These are phyloP conservation scores for Macrophomina phaseolina DNA, from an alignment of 2,329 filamentous ascomycete genomes.

Conservation along the genomic window DNA sequence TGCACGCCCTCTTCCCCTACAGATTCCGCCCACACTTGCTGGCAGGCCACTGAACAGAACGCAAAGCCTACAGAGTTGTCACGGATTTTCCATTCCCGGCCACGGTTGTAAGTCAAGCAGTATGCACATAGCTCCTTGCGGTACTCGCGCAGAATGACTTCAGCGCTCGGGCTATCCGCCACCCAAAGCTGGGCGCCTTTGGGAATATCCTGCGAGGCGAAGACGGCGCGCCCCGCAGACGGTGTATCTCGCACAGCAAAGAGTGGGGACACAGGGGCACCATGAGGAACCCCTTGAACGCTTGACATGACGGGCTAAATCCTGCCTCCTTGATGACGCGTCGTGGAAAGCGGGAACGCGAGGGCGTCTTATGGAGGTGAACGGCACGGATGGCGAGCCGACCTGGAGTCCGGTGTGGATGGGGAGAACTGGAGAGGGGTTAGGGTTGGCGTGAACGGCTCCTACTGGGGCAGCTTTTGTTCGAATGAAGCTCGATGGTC, in stretches of 20 bases:
- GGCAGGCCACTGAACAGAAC: slow-evolving; percentile 50
- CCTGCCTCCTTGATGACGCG: background rate
- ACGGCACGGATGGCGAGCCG: background rate
- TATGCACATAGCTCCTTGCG: slow-evolving; percentile 55
- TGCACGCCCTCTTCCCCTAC: slow-evolving; percentile 35
- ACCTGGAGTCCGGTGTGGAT: background rate
- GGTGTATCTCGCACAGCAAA: slow-evolving; percentile 50
- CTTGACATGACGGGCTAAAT: background rate
- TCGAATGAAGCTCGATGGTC: background rate
- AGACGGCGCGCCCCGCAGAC: slow-evolving; percentile 52
- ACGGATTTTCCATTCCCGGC: slow-evolving; percentile 47
- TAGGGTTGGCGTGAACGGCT: background rate
- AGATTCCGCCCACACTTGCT: slow-evolving; percentile 41
- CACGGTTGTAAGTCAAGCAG: slow-evolving; percentile 54
- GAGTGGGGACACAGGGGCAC: slow-evolving; percentile 31
- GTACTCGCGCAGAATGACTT: slow-evolving; percentile 53
- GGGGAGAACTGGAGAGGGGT: background rate
- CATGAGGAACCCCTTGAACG: slow-evolving; percentile 3
- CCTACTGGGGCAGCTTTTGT: background rate
- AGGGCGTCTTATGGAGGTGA: background rate
- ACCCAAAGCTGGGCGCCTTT: slow-evolving; percentile 44
- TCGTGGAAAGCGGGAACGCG: background rate
- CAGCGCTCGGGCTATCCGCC: slow-evolving; percentile 45
- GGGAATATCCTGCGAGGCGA: slow-evolving; percentile 45
- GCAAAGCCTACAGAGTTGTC: slow-evolving; percentile 48